Evolutionary conservation across 495 filamentous ascomycete genomes (phyloP).

Genomic region (Hyaloscypha bicolor): DNA sequence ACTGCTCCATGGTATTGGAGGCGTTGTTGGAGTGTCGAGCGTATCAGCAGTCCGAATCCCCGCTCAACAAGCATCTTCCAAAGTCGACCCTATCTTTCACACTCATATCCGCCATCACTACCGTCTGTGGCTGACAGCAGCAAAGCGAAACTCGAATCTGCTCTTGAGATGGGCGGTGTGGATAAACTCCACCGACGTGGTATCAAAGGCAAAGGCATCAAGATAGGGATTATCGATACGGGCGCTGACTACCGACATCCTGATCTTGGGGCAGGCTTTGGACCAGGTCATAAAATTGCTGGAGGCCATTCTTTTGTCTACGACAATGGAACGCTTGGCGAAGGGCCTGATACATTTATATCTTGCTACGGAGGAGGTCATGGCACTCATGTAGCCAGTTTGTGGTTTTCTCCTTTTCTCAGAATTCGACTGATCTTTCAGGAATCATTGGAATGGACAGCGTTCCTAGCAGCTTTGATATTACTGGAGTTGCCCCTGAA

Average conservation of each 20-base stretch:
- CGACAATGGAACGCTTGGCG: constrained; percentile 26
- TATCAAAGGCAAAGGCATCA: constrained; percentile 38
- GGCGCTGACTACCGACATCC: constrained; percentile 52
- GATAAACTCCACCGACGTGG: too few relatives aligned
- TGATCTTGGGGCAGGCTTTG: constrained; percentile 49
- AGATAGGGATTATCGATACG: constrained; percentile 44
- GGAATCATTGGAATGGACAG: constrained; percentile 37
- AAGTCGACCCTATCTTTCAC: not conserved
- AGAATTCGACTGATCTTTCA: constrained; percentile 14
- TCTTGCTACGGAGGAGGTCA: constrained; percentile 42
- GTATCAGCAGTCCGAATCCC: constrained; percentile 1
- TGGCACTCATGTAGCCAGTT: constrained; percentile 46
- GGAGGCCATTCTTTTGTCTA: constrained; percentile 42
- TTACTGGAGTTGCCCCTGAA: constrained; percentile 49
- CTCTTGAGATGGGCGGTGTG: too few relatives aligned
- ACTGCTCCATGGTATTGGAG: constrained; percentile 22
- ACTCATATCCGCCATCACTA: not conserved
- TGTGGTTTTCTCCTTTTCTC: constrained; percentile 8
- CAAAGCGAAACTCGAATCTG: constrained; percentile 32
- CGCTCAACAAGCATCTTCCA: not conserved
- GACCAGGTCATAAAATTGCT: constrained; percentile 45
- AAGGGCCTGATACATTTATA: constrained; percentile 19
- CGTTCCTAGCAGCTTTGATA: constrained; percentile 34
- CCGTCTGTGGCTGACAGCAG: not conserved
- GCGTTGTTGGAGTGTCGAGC: constrained; percentile 27